A percentile compares a stretch with the other conserved stretches of the same genome.
These are phyloP conservation scores for Didymella pomorum DNA, from an alignment of 2,329 filamentous ascomycete genomes.

Conservation along the genomic window DNA sequence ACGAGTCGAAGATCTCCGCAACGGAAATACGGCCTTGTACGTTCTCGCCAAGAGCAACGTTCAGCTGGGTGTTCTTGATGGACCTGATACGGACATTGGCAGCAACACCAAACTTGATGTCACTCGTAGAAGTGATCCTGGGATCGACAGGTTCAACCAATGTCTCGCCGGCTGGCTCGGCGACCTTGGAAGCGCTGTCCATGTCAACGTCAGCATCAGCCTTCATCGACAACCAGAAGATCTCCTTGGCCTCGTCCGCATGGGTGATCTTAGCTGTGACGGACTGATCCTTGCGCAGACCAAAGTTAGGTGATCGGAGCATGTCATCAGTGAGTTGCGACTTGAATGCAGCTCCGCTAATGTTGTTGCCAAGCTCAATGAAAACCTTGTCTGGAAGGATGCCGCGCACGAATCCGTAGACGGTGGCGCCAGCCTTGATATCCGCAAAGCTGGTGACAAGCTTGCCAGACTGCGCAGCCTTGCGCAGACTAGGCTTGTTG, in stretches of 20 bases:
- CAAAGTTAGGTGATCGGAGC: slow-evolving; percentile 75
- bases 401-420: slow-evolving; percentile 84
- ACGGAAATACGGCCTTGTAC: slow-evolving; percentile 92
- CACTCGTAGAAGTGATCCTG: slow-evolving; percentile 69
- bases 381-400: slow-evolving; percentile 84
- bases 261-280: slow-evolving; percentile 75
- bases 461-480: slow-evolving; percentile 74
- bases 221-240: slow-evolving; percentile 72
- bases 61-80: slow-evolving; percentile 89
- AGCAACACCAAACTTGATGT: slow-evolving; percentile 75
- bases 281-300: slow-evolving; percentile 78
- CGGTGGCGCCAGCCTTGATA: slow-evolving; percentile 70
- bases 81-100: slow-evolving; percentile 82
- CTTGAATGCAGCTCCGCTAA: slow-evolving; percentile 83
- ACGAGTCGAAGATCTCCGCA: slow-evolving; percentile 87
- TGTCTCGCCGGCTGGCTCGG: slow-evolving; percentile 47
- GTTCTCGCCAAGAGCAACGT: slow-evolving; percentile 86
- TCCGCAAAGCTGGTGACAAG: slow-evolving; percentile 77
- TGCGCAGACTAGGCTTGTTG: slow-evolving; percentile 82
- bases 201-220: slow-evolving; percentile 56
- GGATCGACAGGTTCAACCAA: slow-evolving; percentile 70
- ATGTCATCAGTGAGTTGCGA: slow-evolving; percentile 77
- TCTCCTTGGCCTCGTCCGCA: slow-evolving; percentile 72
- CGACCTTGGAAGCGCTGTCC: slow-evolving; percentile 31
- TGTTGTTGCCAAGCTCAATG: slow-evolving; percentile 81